Evolutionary conservation across 2,329 filamentous ascomycete genomes (phyloP).

Genomic region (Tolypocladium amazonense): DNA sequence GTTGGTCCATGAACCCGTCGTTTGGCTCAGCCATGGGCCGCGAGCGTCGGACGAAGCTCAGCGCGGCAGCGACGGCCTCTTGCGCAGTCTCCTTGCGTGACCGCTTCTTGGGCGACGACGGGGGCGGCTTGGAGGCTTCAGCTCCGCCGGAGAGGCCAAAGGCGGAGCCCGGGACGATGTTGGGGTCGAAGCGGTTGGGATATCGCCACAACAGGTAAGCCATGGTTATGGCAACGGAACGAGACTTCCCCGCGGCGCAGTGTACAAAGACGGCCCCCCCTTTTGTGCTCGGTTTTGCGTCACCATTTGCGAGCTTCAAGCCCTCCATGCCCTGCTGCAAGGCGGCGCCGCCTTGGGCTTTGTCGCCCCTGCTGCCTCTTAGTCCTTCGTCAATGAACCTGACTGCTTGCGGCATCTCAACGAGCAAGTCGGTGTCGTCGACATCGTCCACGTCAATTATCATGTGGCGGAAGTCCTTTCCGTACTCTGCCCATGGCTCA

Average conservation of each 20-base stretch:
- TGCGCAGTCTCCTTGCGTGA: constrained; percentile 23
- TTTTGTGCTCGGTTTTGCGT: constrained; percentile 6
- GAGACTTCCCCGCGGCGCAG: constrained; percentile 94
- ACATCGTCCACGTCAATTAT: constrained; percentile 83
- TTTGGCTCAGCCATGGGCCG: constrained; percentile 83
- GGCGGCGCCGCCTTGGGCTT: neutral
- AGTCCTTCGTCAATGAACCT: constrained; percentile 69
- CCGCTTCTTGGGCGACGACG: constrained; percentile 6
- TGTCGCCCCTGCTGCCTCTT: constrained; percentile 7
- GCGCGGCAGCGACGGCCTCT: constrained; percentile 46
- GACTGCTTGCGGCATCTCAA: constrained; percentile 68
- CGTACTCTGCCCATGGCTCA: constrained; percentile 35
- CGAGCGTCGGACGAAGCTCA: constrained; percentile 57
- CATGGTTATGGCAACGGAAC: constrained; percentile 73
- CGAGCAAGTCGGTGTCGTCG: constrained; percentile 76
- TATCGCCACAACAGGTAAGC: constrained; percentile 73
- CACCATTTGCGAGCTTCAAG: neutral
- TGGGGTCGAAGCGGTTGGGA: constrained; percentile 38
- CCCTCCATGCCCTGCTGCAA: constrained; percentile 4
- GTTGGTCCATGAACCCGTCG: constrained; percentile 79
- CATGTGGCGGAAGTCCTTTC: constrained; percentile 57
- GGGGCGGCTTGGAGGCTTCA: neutral
- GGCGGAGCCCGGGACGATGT: constrained; percentile 18
- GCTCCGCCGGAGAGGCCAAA: constrained; percentile 6
- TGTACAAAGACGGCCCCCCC: constrained; percentile 42